Conservation (phyloP, 306 rosid species). For the Fragaria iinumae region DNA sequence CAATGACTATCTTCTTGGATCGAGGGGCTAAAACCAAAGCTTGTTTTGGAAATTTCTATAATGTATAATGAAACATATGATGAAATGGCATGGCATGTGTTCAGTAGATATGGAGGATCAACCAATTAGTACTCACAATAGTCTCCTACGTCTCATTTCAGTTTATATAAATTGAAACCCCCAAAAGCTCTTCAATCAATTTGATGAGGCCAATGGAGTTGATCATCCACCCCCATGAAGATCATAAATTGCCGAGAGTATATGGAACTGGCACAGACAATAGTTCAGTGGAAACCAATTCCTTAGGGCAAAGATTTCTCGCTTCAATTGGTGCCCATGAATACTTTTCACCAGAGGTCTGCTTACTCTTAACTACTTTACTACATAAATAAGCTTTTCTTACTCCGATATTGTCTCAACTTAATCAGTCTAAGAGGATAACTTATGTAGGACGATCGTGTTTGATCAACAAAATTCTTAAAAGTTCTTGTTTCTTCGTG, state of each 20-base stretch:
- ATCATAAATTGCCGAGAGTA: conserved; percentile 4
- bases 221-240: not conserved
- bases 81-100: not conserved
- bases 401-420: not conserved
- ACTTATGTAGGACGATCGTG: not conserved
- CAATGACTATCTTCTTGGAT: not conserved
- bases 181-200: not conserved
- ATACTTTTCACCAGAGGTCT: conserved; percentile 39
- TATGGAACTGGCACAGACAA: conserved; percentile 6
- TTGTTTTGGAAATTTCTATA: not conserved
- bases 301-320: conserved; percentile 25
- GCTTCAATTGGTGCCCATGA: conserved; percentile 48
- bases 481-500: not conserved
- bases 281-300: conserved; percentile 2
- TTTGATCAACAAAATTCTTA: not conserved
- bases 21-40: conserved; percentile 14
- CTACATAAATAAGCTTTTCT: not conserved
- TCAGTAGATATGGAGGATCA: not conserved
- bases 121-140: not conserved
- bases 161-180: not conserved
- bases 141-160: not conserved
- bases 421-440: not conserved
- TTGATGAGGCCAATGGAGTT: conserved; percentile 26
- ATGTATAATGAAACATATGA: not conserved
- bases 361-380: not conserved